A percentile compares a stretch with the other conserved stretches of the same genome.
phyloP scores from a whole-genome alignment of 805 yeast genomes.

The Maudiozyma serrabonitensis region DNA sequence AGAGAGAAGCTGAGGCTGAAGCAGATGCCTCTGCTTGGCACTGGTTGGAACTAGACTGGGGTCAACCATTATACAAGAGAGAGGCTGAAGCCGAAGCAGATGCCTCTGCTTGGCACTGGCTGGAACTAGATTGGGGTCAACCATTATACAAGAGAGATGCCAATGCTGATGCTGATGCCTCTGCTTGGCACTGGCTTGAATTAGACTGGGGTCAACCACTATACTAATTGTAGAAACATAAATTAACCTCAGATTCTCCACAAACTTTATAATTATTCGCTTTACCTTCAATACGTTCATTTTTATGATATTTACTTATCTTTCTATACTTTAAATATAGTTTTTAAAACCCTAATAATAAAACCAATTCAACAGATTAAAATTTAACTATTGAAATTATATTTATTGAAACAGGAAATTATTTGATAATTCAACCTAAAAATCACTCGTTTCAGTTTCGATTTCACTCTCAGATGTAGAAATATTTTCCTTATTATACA shows the following conservation, averaged over 20 bases:
- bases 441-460: too few species aligned
- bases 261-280: not conserved
- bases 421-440: too few species aligned
- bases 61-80: conserved; percentile 22
- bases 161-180: conserved; percentile 17
- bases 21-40: conserved; percentile 20
- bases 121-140: conserved; percentile 18
- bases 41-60: conserved; percentile 17
- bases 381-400: too few species aligned
- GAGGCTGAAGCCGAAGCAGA: conserved; percentile 21
- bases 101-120: conserved; percentile 23
- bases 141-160: conserved; percentile 26
- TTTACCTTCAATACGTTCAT: not conserved
- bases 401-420: too few species aligned
- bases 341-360: too few species aligned
- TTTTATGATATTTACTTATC: not conserved
- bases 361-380: too few species aligned
- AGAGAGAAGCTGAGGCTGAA: conserved; percentile 19
- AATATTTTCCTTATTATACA: too few species aligned
- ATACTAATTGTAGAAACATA: conserved; percentile 5
- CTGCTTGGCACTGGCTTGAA: conserved; percentile 21
- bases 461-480: too few species aligned
- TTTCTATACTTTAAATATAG: not conserved
- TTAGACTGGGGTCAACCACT: conserved; percentile 22
- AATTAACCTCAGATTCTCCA: not conserved